Conservation (phyloP, 768 basidiomycete genomes). For the Mycena vitilis region DNA sequence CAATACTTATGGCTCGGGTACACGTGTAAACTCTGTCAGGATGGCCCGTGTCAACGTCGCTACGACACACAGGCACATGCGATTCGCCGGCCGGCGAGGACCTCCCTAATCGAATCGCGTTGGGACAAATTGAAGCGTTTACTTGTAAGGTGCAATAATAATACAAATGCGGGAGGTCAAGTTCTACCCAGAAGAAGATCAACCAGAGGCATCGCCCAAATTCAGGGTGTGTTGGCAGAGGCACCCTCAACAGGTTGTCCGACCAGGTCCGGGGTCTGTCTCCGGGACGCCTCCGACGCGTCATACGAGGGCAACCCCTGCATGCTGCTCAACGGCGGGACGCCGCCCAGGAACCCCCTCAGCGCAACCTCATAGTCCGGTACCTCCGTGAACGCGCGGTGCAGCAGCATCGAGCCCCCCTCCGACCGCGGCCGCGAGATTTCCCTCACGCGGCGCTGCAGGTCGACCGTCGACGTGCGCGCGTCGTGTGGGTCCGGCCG, state of each 20-base stretch:
- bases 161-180: no score
- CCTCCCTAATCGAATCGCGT: no score
- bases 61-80: no score
- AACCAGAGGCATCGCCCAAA: no score
- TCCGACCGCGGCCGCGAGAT: slow-evolving; percentile 26
- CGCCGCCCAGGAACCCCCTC: slow-evolving; percentile 89
- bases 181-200: no score
- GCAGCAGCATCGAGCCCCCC: slow-evolving; percentile 53
- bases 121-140: no score
- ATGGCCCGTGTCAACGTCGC: no score
- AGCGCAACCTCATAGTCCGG: slow-evolving; percentile 90
- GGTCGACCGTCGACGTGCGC: slow-evolving; percentile 30
- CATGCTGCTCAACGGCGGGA: slow-evolving; percentile 84
- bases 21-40: no score
- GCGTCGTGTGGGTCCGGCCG: slow-evolving; percentile 48
- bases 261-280: slow-evolving; percentile 24
- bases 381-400: slow-evolving; percentile 78
- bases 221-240: no score
- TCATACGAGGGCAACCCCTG: slow-evolving; percentile 89
- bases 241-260: slow-evolving; percentile 1
- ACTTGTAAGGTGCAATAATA: no score
- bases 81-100: no score
- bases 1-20: no score
- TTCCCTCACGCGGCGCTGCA: slow-evolving; percentile 36
- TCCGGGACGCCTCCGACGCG: slow-evolving; percentile 56